phyloP scores from a whole-genome alignment of 1,284 basidiomycete species.

The Cerioporus squamosus region DNA sequence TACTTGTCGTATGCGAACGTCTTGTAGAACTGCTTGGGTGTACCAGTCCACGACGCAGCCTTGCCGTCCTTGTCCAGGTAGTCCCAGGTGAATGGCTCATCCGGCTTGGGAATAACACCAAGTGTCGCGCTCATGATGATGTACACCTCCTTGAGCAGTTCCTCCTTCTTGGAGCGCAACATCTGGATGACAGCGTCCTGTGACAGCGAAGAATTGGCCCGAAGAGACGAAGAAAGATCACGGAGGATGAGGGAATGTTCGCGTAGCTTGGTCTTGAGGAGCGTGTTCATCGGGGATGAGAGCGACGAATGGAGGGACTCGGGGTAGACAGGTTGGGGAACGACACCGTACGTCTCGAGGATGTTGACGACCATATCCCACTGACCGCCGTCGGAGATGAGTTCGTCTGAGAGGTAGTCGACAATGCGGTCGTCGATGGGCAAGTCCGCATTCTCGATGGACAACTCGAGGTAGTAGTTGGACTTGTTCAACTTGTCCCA shows the following conservation, averaged over 20 bases:
- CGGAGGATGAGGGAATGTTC: constrained; percentile 89
- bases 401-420: constrained; percentile 74
- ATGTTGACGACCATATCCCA: constrained; percentile 96
- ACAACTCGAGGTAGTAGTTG: constrained; percentile 92
- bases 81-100: constrained; percentile 84
- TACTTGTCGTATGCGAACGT: constrained; percentile 50
- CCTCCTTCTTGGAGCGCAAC: constrained; percentile 82
- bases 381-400: constrained; percentile 92
- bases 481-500: constrained; percentile 96
- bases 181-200: constrained; percentile 49
- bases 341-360: constrained; percentile 82
- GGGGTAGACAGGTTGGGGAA: constrained; percentile 84
- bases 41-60: constrained; percentile 76
- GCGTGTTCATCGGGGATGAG: constrained; percentile 73
- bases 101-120: constrained; percentile 80
- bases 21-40: constrained; percentile 81
- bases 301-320: constrained; percentile 86
- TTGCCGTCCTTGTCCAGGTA: constrained; percentile 86
- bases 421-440: constrained; percentile 86
- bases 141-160: constrained; percentile 85
- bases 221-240: constrained; percentile 55
- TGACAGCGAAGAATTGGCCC: constrained; percentile 45
- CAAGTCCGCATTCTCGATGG: constrained; percentile 82
- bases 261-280: constrained; percentile 89
- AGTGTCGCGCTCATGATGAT: constrained; percentile 86